phyloP scores from a whole-genome alignment of 106 monocot species.

The Dendrobium huoshanense region DNA sequence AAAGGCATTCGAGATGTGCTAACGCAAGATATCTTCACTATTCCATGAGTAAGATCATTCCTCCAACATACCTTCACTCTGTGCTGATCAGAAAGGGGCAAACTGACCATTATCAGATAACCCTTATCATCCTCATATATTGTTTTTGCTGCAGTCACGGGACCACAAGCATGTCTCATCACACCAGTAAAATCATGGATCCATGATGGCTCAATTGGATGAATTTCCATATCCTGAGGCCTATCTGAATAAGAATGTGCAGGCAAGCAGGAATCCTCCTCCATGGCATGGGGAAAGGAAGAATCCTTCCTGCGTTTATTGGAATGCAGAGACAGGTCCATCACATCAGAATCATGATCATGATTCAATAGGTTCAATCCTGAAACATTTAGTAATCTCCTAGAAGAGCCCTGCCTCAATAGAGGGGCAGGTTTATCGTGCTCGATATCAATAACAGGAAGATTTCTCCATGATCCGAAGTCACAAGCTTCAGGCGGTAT shows the following conservation, averaged over 20 bases:
- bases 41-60: slow-evolving; percentile 35
- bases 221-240: slow-evolving; percentile 20
- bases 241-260: slow-evolving; percentile 16
- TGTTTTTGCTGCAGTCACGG: slow-evolving; percentile 40
- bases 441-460: slow-evolving; percentile 34
- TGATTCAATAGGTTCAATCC: slow-evolving; percentile 27
- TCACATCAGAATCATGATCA: slow-evolving; percentile 10
- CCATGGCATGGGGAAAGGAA: slow-evolving; percentile 16
- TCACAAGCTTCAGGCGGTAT: slow-evolving; percentile 41
- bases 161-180: slow-evolving; percentile 29
- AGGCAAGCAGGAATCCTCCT: slow-evolving; percentile 21
- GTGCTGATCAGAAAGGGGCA: slow-evolving; percentile 35
- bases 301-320: slow-evolving; percentile 29
- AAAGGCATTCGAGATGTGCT: slow-evolving; percentile 26
- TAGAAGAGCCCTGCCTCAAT: slow-evolving; percentile 18
- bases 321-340: slow-evolving; percentile 16
- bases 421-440: slow-evolving; percentile 33
- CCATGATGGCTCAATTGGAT: slow-evolving; percentile 28
- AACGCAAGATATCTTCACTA: slow-evolving; percentile 29
- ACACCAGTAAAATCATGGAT: slow-evolving; percentile 35
- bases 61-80: slow-evolving; percentile 44
- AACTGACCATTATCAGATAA: slow-evolving; percentile 41
- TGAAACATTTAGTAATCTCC: slow-evolving; percentile 32
- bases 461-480: slow-evolving; percentile 45
- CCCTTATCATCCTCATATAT: slow-evolving; percentile 42